Percentiles rank a stretch among this genome's conserved stretches.
phyloP scores from a whole-genome alignment of 192 early-diverging fungal genomes.

The Oehlia diaphana region DNA sequence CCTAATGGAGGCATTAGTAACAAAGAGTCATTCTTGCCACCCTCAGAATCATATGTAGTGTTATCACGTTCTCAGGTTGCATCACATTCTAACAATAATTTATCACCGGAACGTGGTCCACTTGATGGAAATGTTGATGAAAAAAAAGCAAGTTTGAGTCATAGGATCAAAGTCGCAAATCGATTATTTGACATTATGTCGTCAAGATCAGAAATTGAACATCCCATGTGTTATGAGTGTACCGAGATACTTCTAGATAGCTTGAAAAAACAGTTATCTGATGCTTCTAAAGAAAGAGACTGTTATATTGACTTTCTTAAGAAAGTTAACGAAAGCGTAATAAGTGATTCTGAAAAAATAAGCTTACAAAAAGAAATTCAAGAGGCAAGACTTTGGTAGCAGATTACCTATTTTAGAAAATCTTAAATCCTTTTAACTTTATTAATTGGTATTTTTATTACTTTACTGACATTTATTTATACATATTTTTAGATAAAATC shows the following conservation, averaged over 20 bases:
- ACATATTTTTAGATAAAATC: slow-evolving; percentile 32
- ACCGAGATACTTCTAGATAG: slow-evolving; percentile 73
- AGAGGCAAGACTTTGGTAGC: slow-evolving; percentile 43
- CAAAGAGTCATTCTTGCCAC: slow-evolving; percentile 27
- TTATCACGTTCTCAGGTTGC: slow-evolving; percentile 54
- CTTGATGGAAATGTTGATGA: slow-evolving; percentile 16
- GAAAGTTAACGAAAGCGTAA: slow-evolving; percentile 54
- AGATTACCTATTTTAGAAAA: slow-evolving; percentile 24
- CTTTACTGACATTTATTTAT: background rate
- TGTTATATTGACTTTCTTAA: slow-evolving; percentile 74
- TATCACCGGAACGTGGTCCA: slow-evolving; percentile 1
- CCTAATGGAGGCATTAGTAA: background rate
- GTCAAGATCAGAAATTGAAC: slow-evolving; percentile 68
- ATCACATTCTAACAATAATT: slow-evolving; percentile 15
- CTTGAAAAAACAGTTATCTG: slow-evolving; percentile 68
- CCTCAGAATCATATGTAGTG: slow-evolving; percentile 63
- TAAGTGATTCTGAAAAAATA: slow-evolving; percentile 49
- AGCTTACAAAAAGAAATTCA: slow-evolving; percentile 56
- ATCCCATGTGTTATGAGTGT: slow-evolving; percentile 92
- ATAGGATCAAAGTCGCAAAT: slow-evolving; percentile 61
- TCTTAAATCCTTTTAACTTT: background rate
- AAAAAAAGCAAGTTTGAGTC: slow-evolving; percentile 36
- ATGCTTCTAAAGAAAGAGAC: slow-evolving; percentile 72
- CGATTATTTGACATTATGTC: slow-evolving; percentile 80
- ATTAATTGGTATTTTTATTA: background rate